Base-by-base conservation (phyloP, 768 basidiomycete genomes). In the Leccinum sublutescens region DNA sequence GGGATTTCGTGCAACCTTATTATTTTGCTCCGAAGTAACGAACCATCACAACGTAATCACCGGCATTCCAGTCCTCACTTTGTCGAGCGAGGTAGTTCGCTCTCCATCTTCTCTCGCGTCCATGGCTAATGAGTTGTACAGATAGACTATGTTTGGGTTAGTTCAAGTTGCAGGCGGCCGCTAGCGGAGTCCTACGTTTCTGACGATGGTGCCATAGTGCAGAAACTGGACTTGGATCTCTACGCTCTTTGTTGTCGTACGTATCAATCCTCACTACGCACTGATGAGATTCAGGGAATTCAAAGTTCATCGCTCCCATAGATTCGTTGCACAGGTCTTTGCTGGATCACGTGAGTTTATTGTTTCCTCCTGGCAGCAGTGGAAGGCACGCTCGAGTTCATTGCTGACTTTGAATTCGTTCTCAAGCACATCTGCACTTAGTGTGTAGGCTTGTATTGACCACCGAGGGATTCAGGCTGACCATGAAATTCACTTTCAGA, bases 71-170 rank as follows among this genome's bases (percentile, higher is more conserved):
- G 64, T 59, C 31, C 64, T 65, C 38, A 65, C 56, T 21, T 48
- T 66, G 25, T 38, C 60, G 14, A 52, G 50, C 47, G 64, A 66
- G 54, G 64, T 66, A 51, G 19, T 12, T 64, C 11, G 2, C 57
- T 15, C 19, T 6, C 8, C 14, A 38, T 25, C 14, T 4, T 7
- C 34, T 36, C 12, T 2, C 2, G 38, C 12, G 33, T 45, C 2
- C 3, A 15, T 12, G 9, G 12, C 2, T 59, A 4, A 64, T 12
- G 7, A 5, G 14, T 23, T 47, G 7, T 14, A 31, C 31, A 66
- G 65, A 49, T 66, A 45, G 34, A 60, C 7, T 45, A 58, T 8
- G 5, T 66, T 12, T 66, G 64, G 64, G 64, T 66, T 15, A 29
- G 59, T 3, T 21, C 21, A 4, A 14, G 9, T 12, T 25, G 0